Evolutionary conservation across 1,284 basidiomycete genomes (phyloP), one percentile per base, ranked within the genome.

Genomic region (Sporisorium iseilematis-ciliati): DNA sequence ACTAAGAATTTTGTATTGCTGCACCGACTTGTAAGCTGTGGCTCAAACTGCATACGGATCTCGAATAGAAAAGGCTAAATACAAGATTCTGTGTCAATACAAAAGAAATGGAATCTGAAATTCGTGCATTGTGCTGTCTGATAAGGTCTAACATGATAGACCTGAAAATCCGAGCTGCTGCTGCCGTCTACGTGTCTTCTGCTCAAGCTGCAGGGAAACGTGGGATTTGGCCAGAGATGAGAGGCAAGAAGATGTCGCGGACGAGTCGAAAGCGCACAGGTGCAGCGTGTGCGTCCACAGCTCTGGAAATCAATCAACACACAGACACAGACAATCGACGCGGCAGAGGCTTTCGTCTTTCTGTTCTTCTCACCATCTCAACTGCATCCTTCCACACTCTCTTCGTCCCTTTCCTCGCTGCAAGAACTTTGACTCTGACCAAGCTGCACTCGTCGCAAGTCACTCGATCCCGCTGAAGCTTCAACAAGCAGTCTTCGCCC

Each of bases 241-340:
- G 48, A 49, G 48, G 48, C 26, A 49, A 33, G 48, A 49, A n/a
- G 29, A 33, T 29, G 35, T 38, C 35, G 35, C 35, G 35, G 35
- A 38, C 35, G 10, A 38, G 35, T 38, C 12, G 35, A 20, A 38
- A 38, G 49, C 31, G 49, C 20, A 25, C 35, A 23, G 33, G 21
- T 33, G 31, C 31, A 38, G 33, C 49, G 49, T 38, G 49, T 38
- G 31, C 33, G 20, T 31, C 29, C 16, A 23, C 29, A 20, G 33
- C 31, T 38, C 21, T 40, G 18, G 35, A 57, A 57, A 57, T 49
- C 56, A 57, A 57, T 48, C 48, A 23, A 48, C 45, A 51, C n/a
- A n/a, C n/a, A n/a, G n/a, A n/a, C n/a, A n/a, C n/a, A n/a, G n/a
- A n/a, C 50, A 20, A 38, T 38, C 35, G 35, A 38, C 35, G 35